A percentile compares a stretch with the other conserved stretches of the same genome.
Conservation (phyloP, 305 asterid species). For the Coffea humblotiana region DNA sequence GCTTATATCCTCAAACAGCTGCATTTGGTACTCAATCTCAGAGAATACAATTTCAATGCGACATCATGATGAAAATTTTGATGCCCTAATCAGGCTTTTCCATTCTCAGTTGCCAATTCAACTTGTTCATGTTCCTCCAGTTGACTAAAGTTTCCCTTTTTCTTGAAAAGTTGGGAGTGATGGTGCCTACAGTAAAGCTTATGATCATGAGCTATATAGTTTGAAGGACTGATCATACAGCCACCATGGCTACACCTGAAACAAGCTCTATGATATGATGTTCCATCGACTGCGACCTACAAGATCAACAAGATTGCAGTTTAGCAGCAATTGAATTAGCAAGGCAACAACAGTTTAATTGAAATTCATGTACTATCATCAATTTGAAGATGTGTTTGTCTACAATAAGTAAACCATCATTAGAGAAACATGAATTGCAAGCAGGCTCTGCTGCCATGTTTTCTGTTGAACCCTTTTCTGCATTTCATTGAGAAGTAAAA, state of each 20-base stretch:
- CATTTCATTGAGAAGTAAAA: not conserved
- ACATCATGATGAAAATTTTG: not conserved
- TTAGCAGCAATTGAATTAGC: not conserved
- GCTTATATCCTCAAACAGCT: not conserved
- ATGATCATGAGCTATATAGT: slow-evolving; percentile 72
- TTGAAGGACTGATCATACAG: slow-evolving; percentile 78
- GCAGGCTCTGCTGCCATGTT: not conserved
- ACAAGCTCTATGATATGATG: slow-evolving; percentile 64
- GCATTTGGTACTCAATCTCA: not conserved
- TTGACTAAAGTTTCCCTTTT: slow-evolving; percentile 78
- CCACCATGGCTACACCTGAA: slow-evolving; percentile 87
- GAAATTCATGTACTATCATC: not conserved
- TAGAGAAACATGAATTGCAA: not conserved
- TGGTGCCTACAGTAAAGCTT: slow-evolving; percentile 82
- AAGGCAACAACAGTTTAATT: not conserved
- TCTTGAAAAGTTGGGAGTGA: slow-evolving; percentile 73
- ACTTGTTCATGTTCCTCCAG: slow-evolving; percentile 40
- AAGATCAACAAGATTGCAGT: slow-evolving; percentile 8
- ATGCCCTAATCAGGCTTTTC: slow-evolving; percentile 23
- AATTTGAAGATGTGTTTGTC: not conserved
- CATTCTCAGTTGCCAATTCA: slow-evolving; percentile 32
- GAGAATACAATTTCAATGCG: not conserved
- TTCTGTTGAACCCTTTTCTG: not conserved
- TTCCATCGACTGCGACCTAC: slow-evolving; percentile 83
- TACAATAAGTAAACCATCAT: not conserved